Evolutionary conservation across 129 eudicot species (phyloP), one percentile per base, ranked within the genome.

Genomic region (Artemisia tridentata): DNA sequence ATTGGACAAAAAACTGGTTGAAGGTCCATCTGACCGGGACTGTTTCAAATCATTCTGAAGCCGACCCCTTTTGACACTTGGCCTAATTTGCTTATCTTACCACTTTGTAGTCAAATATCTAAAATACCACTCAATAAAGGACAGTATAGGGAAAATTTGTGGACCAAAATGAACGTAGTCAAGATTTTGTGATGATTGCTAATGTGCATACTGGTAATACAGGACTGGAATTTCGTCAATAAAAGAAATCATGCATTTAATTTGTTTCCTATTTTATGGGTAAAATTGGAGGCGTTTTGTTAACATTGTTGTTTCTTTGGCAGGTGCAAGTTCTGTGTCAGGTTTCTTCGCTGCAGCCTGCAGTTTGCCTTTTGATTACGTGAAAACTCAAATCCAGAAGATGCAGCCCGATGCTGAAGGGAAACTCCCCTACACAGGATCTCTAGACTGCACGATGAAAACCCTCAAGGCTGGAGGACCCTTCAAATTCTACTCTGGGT

Each of bases 351-450:
- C 98, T 71, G 81, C 98, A 13, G 98, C 96, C 11, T 85, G 95
- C 82, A 89, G 96, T 82, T 80, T 89, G 60, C 98, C 98, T 5
- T 87, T 92, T 56, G 98, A 92, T 72, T 89, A 85, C 53, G 96
- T 89, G 56, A 92, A 92, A 69, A 92, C 98, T 15, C 96, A 89
- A 67, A 87, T 92, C 50, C 96, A 89, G 67, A 92, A 89, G 73
- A 92, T 92, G 98, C 96, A 92, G 68, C 96, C 96, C 0, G 96
- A 92, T 80, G 96, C 95, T 18, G 68, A 73, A 46, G 98, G 96
- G 49, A 89, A 87, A 66, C 79, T 72, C 74, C 98, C 96, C 0
- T 92, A 92, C 78, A 81, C 86, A 2, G 96, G 96, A 63, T 83
- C 98, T 25, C 19, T 92, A 15, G 98, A 92, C 78, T 92, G 98